Conservation (phyloP, 129 eudicot genomes). For the Dittrichia graveolens region DNA sequence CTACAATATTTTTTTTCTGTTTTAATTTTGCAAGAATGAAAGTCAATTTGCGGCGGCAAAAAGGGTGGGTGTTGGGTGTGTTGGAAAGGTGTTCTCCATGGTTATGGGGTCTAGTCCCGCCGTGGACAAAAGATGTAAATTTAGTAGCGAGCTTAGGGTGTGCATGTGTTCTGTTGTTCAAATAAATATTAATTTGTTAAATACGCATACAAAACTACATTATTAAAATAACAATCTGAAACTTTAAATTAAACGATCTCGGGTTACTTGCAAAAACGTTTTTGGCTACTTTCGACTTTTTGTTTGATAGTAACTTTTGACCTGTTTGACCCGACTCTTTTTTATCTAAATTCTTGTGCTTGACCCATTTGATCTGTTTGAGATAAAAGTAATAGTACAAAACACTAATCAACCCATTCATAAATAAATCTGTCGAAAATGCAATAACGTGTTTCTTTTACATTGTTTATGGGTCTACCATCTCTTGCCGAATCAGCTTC, state of each 20-base stretch:
- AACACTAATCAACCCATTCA: not conserved
- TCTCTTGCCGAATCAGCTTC: not conserved
- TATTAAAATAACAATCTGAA: not conserved
- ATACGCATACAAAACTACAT: not conserved
- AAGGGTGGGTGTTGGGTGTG: not conserved
- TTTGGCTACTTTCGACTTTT: not conserved
- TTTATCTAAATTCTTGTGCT: not conserved
- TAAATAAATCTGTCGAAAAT: too few species aligned
- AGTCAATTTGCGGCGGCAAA: not conserved
- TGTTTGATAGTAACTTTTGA: not conserved
- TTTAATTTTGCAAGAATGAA: not conserved
- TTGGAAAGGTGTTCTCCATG: too few species aligned
- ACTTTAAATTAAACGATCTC: not conserved
- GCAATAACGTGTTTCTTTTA: too few species aligned
- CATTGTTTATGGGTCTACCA: constrained; percentile 11
- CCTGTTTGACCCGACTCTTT: not conserved
- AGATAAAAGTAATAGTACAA: not conserved
- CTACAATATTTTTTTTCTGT: not conserved
- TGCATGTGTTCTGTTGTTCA: too few species aligned
- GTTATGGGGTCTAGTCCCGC: too few species aligned
- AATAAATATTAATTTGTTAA: too few species aligned
- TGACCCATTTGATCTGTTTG: not conserved
- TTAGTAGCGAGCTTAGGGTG: too few species aligned
- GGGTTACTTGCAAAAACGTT: not conserved
- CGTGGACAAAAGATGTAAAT: too few species aligned